phyloP scores from a whole-genome alignment of 169 alveolate species.

The Cryptosporidium xiaoi region DNA sequence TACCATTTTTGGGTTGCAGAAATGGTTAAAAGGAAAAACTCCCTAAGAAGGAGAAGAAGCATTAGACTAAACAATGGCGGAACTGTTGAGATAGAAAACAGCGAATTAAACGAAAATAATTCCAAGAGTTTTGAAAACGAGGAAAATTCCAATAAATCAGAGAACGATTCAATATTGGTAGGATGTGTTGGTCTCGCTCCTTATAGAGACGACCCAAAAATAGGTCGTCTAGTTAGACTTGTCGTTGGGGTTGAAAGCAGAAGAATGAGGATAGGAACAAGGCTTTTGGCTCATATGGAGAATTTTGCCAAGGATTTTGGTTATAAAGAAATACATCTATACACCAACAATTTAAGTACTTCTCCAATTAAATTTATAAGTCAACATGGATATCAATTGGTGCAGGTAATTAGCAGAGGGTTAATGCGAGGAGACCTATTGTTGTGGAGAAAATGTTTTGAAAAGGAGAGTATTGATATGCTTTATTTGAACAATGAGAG shows the following conservation, averaged over 20 bases:
- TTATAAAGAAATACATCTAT: constrained; percentile 86
- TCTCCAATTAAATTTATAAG: constrained; percentile 86
- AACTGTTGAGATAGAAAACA: constrained; percentile 29
- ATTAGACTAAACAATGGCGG: constrained; percentile 7
- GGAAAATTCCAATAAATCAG: constrained; percentile 25
- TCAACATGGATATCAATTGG: constrained; percentile 86
- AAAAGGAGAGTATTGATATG: constrained; percentile 55
- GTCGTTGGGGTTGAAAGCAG: constrained; percentile 87
- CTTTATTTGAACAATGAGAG: constrained; percentile 64
- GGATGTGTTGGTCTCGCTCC: constrained; percentile 89
- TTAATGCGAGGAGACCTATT: constrained; percentile 89
- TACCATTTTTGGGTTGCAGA: constrained; percentile 91
- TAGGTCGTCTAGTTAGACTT: constrained; percentile 87
- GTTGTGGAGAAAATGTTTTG: constrained; percentile 85
- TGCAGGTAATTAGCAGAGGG: constrained; percentile 88
- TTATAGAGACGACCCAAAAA: constrained; percentile 82
- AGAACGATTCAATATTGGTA: constrained; percentile 78
- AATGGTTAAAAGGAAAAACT: constrained; percentile 77
- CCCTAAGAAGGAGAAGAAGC: constrained; percentile 77
- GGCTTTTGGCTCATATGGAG: constrained; percentile 87
- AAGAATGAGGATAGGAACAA: constrained; percentile 88
- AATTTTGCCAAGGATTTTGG: constrained; percentile 86
- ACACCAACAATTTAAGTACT: constrained; percentile 88
- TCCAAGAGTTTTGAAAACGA: constrained; percentile 48
- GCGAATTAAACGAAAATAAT: constrained; percentile 12